These are phyloP conservation scores for Phlyctochytrium bullatum DNA, from an alignment of 192 early-diverging fungal species.

Conservation along the genomic window DNA sequence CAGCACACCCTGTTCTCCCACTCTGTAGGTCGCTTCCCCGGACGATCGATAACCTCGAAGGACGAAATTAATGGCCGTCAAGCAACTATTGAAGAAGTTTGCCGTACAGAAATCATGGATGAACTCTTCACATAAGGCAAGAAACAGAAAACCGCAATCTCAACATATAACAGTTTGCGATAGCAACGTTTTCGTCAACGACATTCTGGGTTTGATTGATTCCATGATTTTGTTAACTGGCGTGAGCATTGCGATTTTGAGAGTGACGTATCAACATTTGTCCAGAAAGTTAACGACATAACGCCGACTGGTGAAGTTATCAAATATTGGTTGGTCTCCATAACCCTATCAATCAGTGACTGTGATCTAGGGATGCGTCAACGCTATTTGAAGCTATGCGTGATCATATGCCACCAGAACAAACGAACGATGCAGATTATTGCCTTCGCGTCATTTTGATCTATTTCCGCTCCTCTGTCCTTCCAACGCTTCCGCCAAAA, in stretches of 20 bases:
- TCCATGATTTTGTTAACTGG: too few relatives aligned
- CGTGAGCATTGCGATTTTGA: conserved; percentile 6
- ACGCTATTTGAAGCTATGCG: conserved; percentile 10
- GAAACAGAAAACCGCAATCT: neutral
- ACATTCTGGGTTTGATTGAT: conserved; percentile 21
- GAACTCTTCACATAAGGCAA: neutral
- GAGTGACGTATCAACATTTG: neutral
- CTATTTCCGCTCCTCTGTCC: conserved; percentile 14
- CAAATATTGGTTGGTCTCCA: neutral
- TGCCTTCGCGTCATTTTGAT: conserved; percentile 25
- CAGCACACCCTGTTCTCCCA: neutral
- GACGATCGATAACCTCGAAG: neutral
- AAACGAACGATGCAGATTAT: neutral
- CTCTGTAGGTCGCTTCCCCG: neutral
- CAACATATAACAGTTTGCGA: conserved; percentile 25
- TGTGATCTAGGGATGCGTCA: conserved; percentile 7
- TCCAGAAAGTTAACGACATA: conserved; percentile 17
- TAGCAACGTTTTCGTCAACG: conserved; percentile 9
- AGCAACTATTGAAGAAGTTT: conserved; percentile 7
- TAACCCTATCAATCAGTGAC: too few relatives aligned
- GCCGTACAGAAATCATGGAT: neutral
- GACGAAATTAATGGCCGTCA: neutral
- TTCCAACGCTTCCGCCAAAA: conserved; percentile 4
- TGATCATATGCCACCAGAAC: neutral
- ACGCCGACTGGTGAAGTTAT: neutral